Evolutionary conservation across 495 filamentous ascomycete species (phyloP).

Genomic region (Podospora comata): DNA sequence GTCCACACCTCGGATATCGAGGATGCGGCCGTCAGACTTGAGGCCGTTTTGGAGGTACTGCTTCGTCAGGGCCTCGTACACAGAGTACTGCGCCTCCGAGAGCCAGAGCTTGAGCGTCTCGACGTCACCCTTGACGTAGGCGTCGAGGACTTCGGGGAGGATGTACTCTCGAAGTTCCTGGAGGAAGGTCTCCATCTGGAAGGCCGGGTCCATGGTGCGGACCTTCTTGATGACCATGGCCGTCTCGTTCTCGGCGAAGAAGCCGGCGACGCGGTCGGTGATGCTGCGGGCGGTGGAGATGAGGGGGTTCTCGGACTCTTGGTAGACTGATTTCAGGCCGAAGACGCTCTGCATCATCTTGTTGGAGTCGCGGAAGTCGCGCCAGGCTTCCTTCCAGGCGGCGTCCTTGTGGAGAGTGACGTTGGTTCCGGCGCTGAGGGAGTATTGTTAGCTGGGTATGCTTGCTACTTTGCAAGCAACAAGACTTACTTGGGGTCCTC

Average conservation of each 20-base stretch:
- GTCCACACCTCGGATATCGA: constrained; percentile 93
- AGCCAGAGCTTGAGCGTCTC: constrained; percentile 93
- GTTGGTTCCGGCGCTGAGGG: constrained; percentile 73
- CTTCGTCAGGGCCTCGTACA: constrained; percentile 89
- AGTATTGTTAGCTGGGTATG: constrained; percentile 19
- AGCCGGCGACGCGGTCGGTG: constrained; percentile 85
- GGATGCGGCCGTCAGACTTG: constrained; percentile 87
- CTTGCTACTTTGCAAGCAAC: not conserved
- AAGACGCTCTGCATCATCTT: constrained; percentile 87
- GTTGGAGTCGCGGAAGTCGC: constrained; percentile 82
- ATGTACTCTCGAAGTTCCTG: constrained; percentile 97
- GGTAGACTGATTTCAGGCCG: constrained; percentile 74
- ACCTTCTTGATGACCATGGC: constrained; percentile 96
- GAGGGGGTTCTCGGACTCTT: constrained; percentile 94
- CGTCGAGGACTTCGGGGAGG: constrained; percentile 92
- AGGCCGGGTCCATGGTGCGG: constrained; percentile 91
- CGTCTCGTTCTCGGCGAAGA: constrained; percentile 98
- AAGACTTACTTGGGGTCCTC: constrained; percentile 83
- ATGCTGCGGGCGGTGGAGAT: constrained; percentile 91
- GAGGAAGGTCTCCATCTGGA: constrained; percentile 91
- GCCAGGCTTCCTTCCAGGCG: constrained; percentile 93
- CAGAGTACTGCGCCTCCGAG: constrained; percentile 87
- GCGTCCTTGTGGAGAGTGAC: constrained; percentile 95
- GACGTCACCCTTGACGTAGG: constrained; percentile 93
- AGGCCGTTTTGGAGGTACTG: constrained; percentile 92